Base-by-base conservation (phyloP, 2,329 filamentous ascomycete genomes). In the Microdochium nivale region DNA sequence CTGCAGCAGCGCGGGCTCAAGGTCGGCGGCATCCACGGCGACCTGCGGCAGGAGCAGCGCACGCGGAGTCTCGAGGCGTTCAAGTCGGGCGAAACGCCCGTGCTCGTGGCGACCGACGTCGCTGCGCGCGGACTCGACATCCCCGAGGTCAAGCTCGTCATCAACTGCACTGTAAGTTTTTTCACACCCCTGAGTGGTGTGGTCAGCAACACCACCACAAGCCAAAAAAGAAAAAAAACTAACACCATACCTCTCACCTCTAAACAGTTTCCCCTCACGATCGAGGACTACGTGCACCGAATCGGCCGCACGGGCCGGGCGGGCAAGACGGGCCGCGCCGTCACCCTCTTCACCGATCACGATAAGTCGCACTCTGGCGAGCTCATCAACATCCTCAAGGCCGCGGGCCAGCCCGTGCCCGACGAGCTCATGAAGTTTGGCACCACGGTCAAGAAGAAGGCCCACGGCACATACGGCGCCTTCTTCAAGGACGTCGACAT, bases 361-460 rank as follows among this genome's bases (percentile, higher is more conserved):
- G 94, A 99, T 70, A 99, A 99, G 74, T 79, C 81, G 24, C 86
- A 94, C 60, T 94, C 90, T 59, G 91, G 91, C 70, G 87, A 85
- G 82, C 75, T 99, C 60, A 87, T 97, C 74, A 97, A 97, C 67
- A 90, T 99, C 52, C 81, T 99, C 56, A 95, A 88, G 71, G 88
- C 84, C n/a, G 91, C 94, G 24, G 89, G 90, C 58, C 94, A 99
- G 70, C 79, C 84, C 13, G 89, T 99, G 1, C 94, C 94, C 2
- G 90, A 96, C 44, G 87, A 89, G 25, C 75, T 99, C 35, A 77
- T 97, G 67, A 96, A 95, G 72, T 99, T 96, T 60, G 94, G 94
- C 62, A 95, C 90, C 23, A 97, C 92, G 1, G 94, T 99, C 50
- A 99, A 97, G 83, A 96, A 95, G 83, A 97, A 97, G 90, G 81